Evolutionary conservation across 169 alveolate genomes (phyloP), one percentile per base, ranked within the genome.

Genomic region (Cryptosporidium xiaoi): DNA sequence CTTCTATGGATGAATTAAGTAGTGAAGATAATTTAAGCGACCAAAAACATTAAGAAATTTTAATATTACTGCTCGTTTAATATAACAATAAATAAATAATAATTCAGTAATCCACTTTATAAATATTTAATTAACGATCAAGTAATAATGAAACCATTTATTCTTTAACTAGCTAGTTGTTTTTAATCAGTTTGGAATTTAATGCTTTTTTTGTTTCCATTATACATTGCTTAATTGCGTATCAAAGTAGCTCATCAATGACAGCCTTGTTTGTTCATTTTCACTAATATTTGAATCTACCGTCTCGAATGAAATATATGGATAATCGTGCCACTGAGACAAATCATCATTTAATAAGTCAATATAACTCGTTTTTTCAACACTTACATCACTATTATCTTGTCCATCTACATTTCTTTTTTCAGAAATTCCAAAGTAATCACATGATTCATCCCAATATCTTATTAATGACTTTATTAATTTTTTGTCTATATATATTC

Each of bases 321-420:
- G 87, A 77, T 77, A 77, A 27, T 60, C 36, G 64, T 77, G 51
- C 87, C 87, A 77, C 64, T 56, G 71, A 60, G 87, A 77, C 13
- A 77, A 36, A 24, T 77, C 87, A 24, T 62, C 69, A 6, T 15
- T 62, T 1, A 62, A 51, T 44, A 77, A 27, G 66, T 77, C 87
- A 10, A 77, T 60, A 3, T 24, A 24, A 24, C 27, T 24, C 27
- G 27, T 24, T 24, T 24, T 24, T 0, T 24, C 27, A 24, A 24
- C 27, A 24, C 27, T 0, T 24, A 24, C 27, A 24, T 24, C 27
- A 0, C 48, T n/a, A 3, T 55, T 66, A 31, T 53, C 68, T 2
- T 55, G 62, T 6, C 33, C 31, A 29, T 53, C 12, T 56, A 33
- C 71, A 20, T 24, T 50, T 10, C 5, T 44, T 16, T 60, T 48